A percentile compares a stretch with the other conserved stretches of the same genome.
Conservation (phyloP, 2,329 filamentous ascomycete genomes). For the Colletotrichum musae region DNA sequence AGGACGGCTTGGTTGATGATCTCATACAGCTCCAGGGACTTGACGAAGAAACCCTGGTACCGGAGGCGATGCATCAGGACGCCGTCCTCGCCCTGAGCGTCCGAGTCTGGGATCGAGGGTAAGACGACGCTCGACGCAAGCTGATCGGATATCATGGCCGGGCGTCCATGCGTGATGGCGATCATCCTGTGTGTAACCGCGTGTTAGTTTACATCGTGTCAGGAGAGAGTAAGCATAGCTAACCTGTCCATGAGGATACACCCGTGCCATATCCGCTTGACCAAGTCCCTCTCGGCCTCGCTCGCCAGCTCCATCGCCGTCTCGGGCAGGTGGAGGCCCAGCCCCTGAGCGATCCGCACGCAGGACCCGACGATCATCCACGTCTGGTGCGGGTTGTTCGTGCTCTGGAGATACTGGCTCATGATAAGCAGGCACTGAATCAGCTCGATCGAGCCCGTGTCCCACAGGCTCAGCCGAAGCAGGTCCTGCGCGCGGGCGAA, state of each 20-base stretch:
- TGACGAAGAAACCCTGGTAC: constrained; percentile 50
- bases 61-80: constrained; percentile 7
- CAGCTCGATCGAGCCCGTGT: constrained; percentile 57
- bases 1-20: constrained; percentile 52
- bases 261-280: constrained; percentile 53
- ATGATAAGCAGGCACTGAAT: constrained; percentile 64
- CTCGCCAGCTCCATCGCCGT: constrained; percentile 45
- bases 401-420: constrained; percentile 64
- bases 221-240: constrained; percentile 15
- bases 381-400: constrained; percentile 61
- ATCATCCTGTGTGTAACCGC: constrained; percentile 48
- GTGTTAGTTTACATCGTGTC: not conserved
- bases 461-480: constrained; percentile 58
- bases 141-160: constrained; percentile 51
- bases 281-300: constrained; percentile 45
- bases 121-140: constrained; percentile 48
- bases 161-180: constrained; percentile 52
- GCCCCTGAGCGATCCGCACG: constrained; percentile 61
- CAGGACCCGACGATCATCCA: constrained; percentile 65
- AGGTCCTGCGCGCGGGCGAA: constrained; percentile 59
- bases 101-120: constrained; percentile 41
- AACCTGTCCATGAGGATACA: constrained; percentile 57
- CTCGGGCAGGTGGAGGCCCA: constrained; percentile 61
- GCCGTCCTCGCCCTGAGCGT: not conserved
- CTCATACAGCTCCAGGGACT: constrained; percentile 55